Percentiles rank a stretch among this genome's conserved stretches.
Conservation (phyloP, 805 yeast genomes). For the Metschnikowia borealis region DNA sequence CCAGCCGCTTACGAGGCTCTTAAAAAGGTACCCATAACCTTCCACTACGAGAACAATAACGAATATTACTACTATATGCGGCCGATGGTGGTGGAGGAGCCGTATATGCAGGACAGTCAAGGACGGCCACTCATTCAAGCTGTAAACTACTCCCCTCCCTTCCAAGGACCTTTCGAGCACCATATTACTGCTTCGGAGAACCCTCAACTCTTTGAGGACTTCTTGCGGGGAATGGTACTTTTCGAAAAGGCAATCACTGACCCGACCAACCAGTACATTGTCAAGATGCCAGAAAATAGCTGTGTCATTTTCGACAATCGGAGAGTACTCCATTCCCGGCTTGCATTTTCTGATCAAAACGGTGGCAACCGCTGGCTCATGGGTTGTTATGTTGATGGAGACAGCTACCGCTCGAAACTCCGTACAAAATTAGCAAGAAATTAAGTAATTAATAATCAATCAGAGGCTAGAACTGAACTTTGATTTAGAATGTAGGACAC, state of each 20-base stretch:
- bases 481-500: too few relatives aligned
- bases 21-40: slow-evolving; percentile 59
- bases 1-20: slow-evolving; percentile 62
- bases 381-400: slow-evolving; percentile 74
- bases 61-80: slow-evolving; percentile 59
- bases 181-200: slow-evolving; percentile 41
- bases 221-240: slow-evolving; percentile 51
- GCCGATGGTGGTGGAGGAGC: slow-evolving; percentile 55
- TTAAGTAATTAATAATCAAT: too few relatives aligned
- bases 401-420: slow-evolving; percentile 60
- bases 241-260: slow-evolving; percentile 57
- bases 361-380: slow-evolving; percentile 63
- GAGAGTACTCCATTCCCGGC: slow-evolving; percentile 64
- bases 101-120: slow-evolving; percentile 23
- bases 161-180: slow-evolving; percentile 71
- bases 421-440: slow-evolving; percentile 2
- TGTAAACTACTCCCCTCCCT: slow-evolving; percentile 76
- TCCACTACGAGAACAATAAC: slow-evolving; percentile 59
- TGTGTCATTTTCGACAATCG: slow-evolving; percentile 71
- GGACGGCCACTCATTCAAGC: slow-evolving; percentile 42
- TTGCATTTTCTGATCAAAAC: slow-evolving; percentile 36
- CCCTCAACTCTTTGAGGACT: slow-evolving; percentile 45
- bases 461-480: too few relatives aligned
- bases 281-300: slow-evolving; percentile 53
- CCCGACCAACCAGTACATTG: slow-evolving; percentile 50